phyloP scores from a whole-genome alignment of 1,139 yeast genomes.

The Suhomyces bolitotheri region DNA sequence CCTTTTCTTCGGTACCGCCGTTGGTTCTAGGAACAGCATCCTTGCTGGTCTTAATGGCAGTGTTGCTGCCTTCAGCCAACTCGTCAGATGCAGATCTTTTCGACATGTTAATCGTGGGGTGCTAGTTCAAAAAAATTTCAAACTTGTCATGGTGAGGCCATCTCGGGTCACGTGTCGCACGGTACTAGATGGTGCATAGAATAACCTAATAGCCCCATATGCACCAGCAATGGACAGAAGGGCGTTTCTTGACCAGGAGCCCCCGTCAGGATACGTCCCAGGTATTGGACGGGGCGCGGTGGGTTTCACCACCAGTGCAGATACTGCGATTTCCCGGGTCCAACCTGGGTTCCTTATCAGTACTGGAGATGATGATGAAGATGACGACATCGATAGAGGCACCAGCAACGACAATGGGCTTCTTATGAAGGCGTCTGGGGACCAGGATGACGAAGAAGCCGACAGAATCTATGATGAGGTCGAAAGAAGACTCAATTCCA shows the following conservation, averaged over 20 bases:
- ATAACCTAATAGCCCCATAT: no score
- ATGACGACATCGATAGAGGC: conserved; percentile 24
- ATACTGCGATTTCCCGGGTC: conserved; percentile 54
- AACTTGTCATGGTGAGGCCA: conserved; percentile 1
- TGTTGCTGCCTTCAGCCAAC: conserved; percentile 28
- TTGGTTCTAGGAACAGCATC: conserved; percentile 19
- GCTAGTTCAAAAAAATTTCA: conserved; percentile 8
- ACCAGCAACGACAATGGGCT: conserved; percentile 29
- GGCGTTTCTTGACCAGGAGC: conserved; percentile 78
- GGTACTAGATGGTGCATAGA: no score
- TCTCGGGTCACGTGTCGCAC: conserved; percentile 3
- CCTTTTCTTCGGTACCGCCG: conserved; percentile 27
- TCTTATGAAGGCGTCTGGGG: conserved; percentile 28
- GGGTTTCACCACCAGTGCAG: conserved; percentile 86
- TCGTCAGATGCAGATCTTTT: conserved; percentile 57
- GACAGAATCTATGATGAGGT: conserved; percentile 66
- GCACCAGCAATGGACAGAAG: conserved; percentile 45
- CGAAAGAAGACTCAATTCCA: conserved; percentile 54
- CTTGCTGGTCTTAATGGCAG: conserved; percentile 26
- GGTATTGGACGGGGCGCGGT: conserved; percentile 96
- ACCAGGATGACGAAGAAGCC: conserved; percentile 73
- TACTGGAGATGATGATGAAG: conserved; percentile 28
- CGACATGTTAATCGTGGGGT: conserved; percentile 44
- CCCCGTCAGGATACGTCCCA: conserved; percentile 89
- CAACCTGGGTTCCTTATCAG: conserved; percentile 39